Evolutionary conservation across 2,329 filamentous ascomycete species (phyloP).

Genomic region (Colletotrichum euphorbiae): DNA sequence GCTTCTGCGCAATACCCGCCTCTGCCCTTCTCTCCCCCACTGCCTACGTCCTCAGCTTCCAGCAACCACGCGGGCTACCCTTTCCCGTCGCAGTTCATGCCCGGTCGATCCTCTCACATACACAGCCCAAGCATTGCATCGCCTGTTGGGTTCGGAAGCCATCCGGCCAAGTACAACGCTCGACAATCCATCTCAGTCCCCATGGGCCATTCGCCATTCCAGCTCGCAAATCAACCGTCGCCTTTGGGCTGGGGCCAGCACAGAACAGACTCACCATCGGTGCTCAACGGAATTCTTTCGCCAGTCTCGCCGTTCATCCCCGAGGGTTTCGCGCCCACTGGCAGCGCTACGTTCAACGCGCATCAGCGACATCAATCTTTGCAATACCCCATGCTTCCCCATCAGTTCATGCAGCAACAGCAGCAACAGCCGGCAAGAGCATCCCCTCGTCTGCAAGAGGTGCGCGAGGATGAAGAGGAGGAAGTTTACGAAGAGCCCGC

Average conservation of each 20-base stretch:
- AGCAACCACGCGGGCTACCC: conserved; percentile 74
- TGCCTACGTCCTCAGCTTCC: conserved; percentile 81
- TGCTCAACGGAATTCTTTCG: conserved; percentile 69
- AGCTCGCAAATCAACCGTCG: conserved; percentile 72
- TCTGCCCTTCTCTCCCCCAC: conserved; percentile 84
- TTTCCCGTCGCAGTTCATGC: conserved; percentile 70
- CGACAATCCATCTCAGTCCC: conserved; percentile 79
- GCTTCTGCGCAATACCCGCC: conserved; percentile 80
- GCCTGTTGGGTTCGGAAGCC: conserved; percentile 75
- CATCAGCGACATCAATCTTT: conserved; percentile 71
- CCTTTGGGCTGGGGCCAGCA: conserved; percentile 69
- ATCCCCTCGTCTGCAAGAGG: conserved; percentile 75
- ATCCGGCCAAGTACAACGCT: conserved; percentile 71
- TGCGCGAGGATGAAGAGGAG: conserved; percentile 81
- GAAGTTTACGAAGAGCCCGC: conserved; percentile 65
- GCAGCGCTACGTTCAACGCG: conserved; percentile 56
- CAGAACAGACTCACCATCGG: conserved; percentile 73
- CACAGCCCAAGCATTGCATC: conserved; percentile 78
- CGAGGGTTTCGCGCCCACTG: conserved; percentile 59
- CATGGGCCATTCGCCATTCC: conserved; percentile 73
- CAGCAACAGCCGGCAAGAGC: conserved; percentile 63
- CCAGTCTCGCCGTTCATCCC: conserved; percentile 72
- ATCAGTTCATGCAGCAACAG: conserved; percentile 60
- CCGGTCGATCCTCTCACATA: conserved; percentile 66
- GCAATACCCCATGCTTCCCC: conserved; percentile 68